Evolutionary conservation across 1,139 yeast species (phyloP), one percentile per base, ranked within the genome.

Genomic region (Sporopachydermia cereana): DNA sequence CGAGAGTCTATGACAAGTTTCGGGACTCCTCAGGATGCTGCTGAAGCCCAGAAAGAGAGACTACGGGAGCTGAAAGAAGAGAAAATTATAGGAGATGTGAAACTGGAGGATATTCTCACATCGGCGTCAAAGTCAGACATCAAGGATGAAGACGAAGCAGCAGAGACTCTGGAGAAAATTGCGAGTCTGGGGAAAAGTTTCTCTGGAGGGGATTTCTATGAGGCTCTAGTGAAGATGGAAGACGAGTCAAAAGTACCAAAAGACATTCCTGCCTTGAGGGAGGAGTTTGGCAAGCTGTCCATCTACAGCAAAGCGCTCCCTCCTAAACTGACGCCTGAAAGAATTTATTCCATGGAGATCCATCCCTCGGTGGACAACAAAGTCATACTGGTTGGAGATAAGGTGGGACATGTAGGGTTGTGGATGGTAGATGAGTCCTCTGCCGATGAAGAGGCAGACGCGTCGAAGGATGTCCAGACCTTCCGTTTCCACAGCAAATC

Each of bases 301-400:
- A 58, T 84, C 16, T 76, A 75, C 51, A 74, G 71, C 22, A 68
- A 69, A 41, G 78, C 76, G 54, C 78, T 74, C 48, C 88, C 94
- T 0, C 72, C 78, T 52, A 82, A 80, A 55, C 62, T 89, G 12
- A 77, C 88, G 0, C 76, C 76, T 34, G 82, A 81, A 46, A 68
- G 98, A 49, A 79, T 89, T 57, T 77, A 89, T 0, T 68, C 85
- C 2, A 71, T 86, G 46, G 69, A 71, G 41, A 81, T 85, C 59
- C 96, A 89, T 60, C 96, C 96, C 0, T 63, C 84, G 0, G 61
- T 60, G 1, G 71, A 70, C 0, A 77, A 79, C 52, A 69, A 84
- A 51, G 58, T 91, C 2, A 70, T 86, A 2, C 60, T 84, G 41
- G 96, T 89, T 0, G 97, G 96, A 43, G 97, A 91, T 61, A 84